These are phyloP conservation scores for Ceratobasidium sp. DNA, from an alignment of 1,284 basidiomycete species.

Conservation along the genomic window DNA sequence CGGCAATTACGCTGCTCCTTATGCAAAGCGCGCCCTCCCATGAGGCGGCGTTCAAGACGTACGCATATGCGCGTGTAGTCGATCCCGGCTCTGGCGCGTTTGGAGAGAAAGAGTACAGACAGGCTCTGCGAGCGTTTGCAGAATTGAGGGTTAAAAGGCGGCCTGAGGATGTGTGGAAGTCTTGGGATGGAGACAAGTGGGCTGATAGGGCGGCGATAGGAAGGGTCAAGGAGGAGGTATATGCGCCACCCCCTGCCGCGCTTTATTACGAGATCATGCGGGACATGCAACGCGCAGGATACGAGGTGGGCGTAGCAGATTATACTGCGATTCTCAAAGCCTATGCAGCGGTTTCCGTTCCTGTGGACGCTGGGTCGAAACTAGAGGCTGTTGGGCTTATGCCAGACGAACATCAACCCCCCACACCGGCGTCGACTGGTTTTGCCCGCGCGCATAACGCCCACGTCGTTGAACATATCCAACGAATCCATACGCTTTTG, in stretches of 20 bases:
- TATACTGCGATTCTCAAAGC: slow-evolving; percentile 79
- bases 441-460: slow-evolving; percentile 35
- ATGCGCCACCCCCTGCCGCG: slow-evolving; percentile 67
- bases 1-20: slow-evolving; percentile 65
- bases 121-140: slow-evolving; percentile 49
- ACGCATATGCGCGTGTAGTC: slow-evolving; percentile 62
- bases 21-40: slow-evolving; percentile 70
- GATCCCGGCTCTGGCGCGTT: slow-evolving; percentile 54
- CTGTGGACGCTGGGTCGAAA: slow-evolving; percentile 1
- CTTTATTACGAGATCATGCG: slow-evolving; percentile 83
- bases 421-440: not conserved
- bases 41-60: slow-evolving; percentile 72
- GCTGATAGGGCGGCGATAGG: slow-evolving; percentile 64
- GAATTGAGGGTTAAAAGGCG: slow-evolving; percentile 56
- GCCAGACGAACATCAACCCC: slow-evolving; percentile 45
- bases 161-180: slow-evolving; percentile 56
- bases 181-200: slow-evolving; percentile 7
- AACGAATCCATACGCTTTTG: slow-evolving; percentile 83
- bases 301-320: slow-evolving; percentile 69
- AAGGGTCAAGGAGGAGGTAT: slow-evolving; percentile 49
- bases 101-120: slow-evolving; percentile 47
- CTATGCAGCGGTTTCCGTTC: slow-evolving; percentile 54
- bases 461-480: slow-evolving; percentile 59
- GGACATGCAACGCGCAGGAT: slow-evolving; percentile 83
- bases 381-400: slow-evolving; percentile 2